phyloP scores from a whole-genome alignment of 768 basidiomycete genomes.

The Astraeus odoratus region DNA sequence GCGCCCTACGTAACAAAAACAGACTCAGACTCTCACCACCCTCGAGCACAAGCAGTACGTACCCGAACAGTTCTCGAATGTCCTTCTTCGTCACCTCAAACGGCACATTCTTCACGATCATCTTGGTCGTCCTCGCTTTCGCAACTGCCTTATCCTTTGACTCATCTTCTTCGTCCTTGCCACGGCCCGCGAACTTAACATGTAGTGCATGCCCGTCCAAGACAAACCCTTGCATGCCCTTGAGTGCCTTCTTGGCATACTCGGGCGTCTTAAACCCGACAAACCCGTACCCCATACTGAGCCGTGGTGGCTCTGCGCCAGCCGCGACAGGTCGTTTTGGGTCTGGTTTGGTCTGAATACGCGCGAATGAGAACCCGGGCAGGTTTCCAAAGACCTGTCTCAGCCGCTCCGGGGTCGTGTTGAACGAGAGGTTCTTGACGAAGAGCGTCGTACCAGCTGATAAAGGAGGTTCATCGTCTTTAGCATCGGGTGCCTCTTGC shows the following conservation, averaged over 20 bases:
- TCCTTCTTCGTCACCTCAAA: conserved; percentile 96
- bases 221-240: conserved; percentile 72
- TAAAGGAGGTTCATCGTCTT: conserved; percentile 36
- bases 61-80: conserved; percentile 85
- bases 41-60: conserved; percentile 24
- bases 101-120: conserved; percentile 97
- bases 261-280: conserved; percentile 79
- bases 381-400: conserved; percentile 63
- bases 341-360: conserved; percentile 87
- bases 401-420: conserved; percentile 75
- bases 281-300: conserved; percentile 97
- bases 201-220: conserved; percentile 83
- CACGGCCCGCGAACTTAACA: conserved; percentile 84
- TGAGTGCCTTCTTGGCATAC: conserved; percentile 65
- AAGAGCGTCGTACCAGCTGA: conserved; percentile 78
- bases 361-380: conserved; percentile 78
- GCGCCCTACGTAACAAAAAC: conserved; percentile 44
- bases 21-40: conserved; percentile 2
- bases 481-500: conserved; percentile 29
- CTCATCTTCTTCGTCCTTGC: conserved; percentile 49
- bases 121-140: conserved; percentile 77
- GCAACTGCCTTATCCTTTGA: conserved; percentile 30
- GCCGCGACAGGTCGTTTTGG: conserved; percentile 50
- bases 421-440: conserved; percentile 92
- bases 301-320: conserved; percentile 35